Conservation (phyloP, 306 rosid species). For the Casuarina cunninghamiana region DNA sequence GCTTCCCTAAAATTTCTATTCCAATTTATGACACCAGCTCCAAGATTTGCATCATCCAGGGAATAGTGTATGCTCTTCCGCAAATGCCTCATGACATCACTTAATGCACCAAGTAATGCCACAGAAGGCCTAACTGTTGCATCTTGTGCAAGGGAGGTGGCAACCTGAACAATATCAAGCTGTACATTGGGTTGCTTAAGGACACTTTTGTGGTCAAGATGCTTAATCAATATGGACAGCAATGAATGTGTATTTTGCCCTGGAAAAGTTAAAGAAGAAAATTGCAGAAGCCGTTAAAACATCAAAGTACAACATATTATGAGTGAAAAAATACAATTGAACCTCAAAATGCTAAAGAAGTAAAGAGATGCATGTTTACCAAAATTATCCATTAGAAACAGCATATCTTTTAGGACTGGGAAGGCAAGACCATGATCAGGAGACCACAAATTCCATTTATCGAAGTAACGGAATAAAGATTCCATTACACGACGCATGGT, state of each 20-base stretch:
- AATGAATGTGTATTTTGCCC: constrained; percentile 81
- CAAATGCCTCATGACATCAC: constrained; percentile 89
- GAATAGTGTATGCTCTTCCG: constrained; percentile 76
- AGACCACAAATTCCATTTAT: constrained; percentile 75
- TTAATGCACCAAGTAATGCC: constrained; percentile 61
- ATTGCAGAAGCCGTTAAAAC: not conserved
- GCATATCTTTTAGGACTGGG: constrained; percentile 74
- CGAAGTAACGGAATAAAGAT: constrained; percentile 82
- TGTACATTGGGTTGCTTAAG: constrained; percentile 77
- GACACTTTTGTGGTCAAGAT: constrained; percentile 85
- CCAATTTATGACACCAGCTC: constrained; percentile 53
- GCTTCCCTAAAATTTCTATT: constrained; percentile 66
- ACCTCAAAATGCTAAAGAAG: constrained; percentile 17
- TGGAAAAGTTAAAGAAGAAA: constrained; percentile 32
- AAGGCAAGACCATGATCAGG: constrained; percentile 64
- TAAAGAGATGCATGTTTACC: constrained; percentile 47
- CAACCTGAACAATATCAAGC: constrained; percentile 76
- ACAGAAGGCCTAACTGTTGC: constrained; percentile 76
- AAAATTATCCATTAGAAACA: constrained; percentile 70
- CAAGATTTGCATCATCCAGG: constrained; percentile 57
- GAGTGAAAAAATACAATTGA: constrained; percentile 4
- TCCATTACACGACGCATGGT: constrained; percentile 89
- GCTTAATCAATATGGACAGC: constrained; percentile 79
- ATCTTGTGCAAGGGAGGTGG: constrained; percentile 69
- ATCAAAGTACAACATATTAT: constrained; percentile 17